Conservation (phyloP, 768 basidiomycete genomes). For the Pluteus cervinus region DNA sequence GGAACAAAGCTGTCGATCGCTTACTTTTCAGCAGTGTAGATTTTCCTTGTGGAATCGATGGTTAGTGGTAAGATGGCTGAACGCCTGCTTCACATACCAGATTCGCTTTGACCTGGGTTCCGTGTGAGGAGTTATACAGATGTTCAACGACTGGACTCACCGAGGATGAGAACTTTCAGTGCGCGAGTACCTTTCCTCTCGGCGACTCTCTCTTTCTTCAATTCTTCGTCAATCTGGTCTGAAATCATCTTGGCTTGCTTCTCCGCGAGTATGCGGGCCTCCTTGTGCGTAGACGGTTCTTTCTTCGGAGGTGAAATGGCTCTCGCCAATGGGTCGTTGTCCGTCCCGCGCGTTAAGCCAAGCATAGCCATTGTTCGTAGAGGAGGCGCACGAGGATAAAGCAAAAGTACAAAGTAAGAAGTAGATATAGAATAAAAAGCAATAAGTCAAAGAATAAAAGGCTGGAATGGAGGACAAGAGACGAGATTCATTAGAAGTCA, state of each 20-base stretch:
- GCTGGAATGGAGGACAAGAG: not conserved
- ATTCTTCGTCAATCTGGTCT: constrained; percentile 58
- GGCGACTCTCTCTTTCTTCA: constrained; percentile 42
- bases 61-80: constrained; percentile 1
- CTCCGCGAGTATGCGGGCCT: constrained; percentile 40
- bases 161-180: constrained; percentile 55
- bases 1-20: constrained; percentile 17
- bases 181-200: constrained; percentile 43
- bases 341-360: constrained; percentile 8
- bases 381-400: too few species aligned
- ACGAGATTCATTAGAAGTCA: too few species aligned
- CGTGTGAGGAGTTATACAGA: not conserved
- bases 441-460: not conserved
- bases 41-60: constrained; percentile 51
- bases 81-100: constrained; percentile 40
- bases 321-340: constrained; percentile 43
- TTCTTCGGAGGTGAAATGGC: constrained; percentile 46
- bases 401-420: too few species aligned
- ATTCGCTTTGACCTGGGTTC: constrained; percentile 68
- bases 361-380: not conserved
- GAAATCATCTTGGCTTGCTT: constrained; percentile 48
- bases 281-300: constrained; percentile 42
- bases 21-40: constrained; percentile 76
- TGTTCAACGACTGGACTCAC: constrained; percentile 26
- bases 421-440: not conserved